Evolutionary conservation across 495 filamentous ascomycete species (phyloP), one percentile per base, ranked within the genome.

Genomic region (Neurospora pannonica): DNA sequence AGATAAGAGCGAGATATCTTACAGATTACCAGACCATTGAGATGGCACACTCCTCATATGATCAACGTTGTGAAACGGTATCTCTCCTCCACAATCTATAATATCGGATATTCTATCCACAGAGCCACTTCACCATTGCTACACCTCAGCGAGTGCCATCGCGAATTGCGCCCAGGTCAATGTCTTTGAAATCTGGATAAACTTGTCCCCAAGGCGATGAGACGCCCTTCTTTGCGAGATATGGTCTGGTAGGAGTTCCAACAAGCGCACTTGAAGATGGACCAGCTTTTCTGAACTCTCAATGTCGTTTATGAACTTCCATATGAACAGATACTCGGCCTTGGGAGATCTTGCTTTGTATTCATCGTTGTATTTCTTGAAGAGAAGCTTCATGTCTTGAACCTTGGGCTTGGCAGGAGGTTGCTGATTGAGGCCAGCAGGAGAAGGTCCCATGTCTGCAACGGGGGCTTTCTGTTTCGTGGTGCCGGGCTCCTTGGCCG

Each of bases 111-210:
- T 72, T 71, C 39, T 3, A 73, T 72, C 2, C 38, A 72, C 5
- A 48, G 37, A 42, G 5, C 5, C 40, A 13, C 34, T 17, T n/a
- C 15, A 34, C 24, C 15, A 10, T 38, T 19, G 21, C 38, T 40
- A 71, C n/a, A 43, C 31, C 19, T 71, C 24, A 8, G 37, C 21
- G 37, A 71, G 38, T 5, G 76, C 76, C 72, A 39, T 70, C 48
- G 72, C 43, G 54, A 81, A 81, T 24, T 38, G 71, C 13, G 67
- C 75, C 78, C 79, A 80, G 21, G 78, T 77, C 42, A 81, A 8
- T 8, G 43, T 38, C 0, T 70, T 70, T 10, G 74, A 74, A 5
- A 81, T 75, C 10, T 62, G 70, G 46, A 81, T 40, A 34, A 67
- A 67, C 28, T 0, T 67, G 15, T 67, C 54, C 28, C 54, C 54